Base-by-base conservation (phyloP, 441 rosid genomes). In the California macrophylla region DNA sequence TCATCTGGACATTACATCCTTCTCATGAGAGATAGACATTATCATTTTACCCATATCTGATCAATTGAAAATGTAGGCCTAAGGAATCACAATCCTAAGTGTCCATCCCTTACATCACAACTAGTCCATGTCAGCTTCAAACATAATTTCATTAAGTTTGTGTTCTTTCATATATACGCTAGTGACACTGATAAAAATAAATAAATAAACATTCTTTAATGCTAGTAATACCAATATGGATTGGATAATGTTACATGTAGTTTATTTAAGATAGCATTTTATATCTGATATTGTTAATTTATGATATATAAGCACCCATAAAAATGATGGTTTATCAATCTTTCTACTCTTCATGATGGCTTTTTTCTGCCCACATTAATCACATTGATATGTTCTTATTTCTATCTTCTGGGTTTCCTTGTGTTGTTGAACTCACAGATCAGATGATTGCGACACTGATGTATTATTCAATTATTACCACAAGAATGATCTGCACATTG, bases 371-470 rank as follows among this genome's bases (percentile, higher is more conserved):
- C n/a, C 26, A 52, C 60, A 52, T 23, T 13, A 60, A 23, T 58
- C 64, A 3, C 21, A 29, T 58, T 60, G 32, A 60, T 60, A 15
- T 42, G 15, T 61, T 61, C 38, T 66, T 32, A 10, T 8, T 34
- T 32, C 47, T 32, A 20, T 16, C 20, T 32, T 29, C 8, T 6
- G 62, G 62, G 23, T 54, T 54, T 54, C 25, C 26, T 13, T 21
- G 28, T 77, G 63, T 66, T 70, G 66, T 40, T 40, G 50, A 73
- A 66, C 58, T 78, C 87, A 82, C 98, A 93, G 98, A 86, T 82
- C 90, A 66, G 94, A 94, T 73, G 82, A 90, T 61, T 79, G 76
- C 71, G 86, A 75, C 64, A 28, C 74, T 18, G 90, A 83, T 50
- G 74, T 65, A 13, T 72, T 77, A 54, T 76, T 81, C 74, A 84